Conservation (phyloP, 1,139 yeast species). For the Geotrichum bryndzae region DNA sequence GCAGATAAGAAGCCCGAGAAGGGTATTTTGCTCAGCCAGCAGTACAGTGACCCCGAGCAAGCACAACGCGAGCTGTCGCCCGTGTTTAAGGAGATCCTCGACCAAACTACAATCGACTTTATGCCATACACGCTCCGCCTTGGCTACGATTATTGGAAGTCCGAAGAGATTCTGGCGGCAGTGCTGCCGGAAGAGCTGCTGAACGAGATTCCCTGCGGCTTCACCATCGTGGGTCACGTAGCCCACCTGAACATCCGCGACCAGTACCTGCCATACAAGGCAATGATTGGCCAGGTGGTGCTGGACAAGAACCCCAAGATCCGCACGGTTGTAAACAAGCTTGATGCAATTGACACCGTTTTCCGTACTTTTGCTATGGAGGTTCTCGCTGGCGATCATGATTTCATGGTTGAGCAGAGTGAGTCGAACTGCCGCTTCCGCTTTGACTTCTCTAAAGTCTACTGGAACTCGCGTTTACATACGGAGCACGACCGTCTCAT, state of each 20-base stretch:
- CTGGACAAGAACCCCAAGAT: slow-evolving; percentile 78
- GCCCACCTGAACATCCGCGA: slow-evolving; percentile 87
- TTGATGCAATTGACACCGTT: slow-evolving; percentile 77
- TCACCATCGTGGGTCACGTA: slow-evolving; percentile 90
- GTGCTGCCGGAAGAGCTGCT: slow-evolving; percentile 66
- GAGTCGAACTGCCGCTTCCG: slow-evolving; percentile 82
- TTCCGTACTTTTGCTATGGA: slow-evolving; percentile 94
- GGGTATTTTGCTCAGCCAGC: slow-evolving; percentile 60
- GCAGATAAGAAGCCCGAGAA: slow-evolving; percentile 35
- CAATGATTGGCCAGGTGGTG: slow-evolving; percentile 81
- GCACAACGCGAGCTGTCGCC: slow-evolving; percentile 40
- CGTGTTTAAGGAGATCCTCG: slow-evolving; percentile 43
- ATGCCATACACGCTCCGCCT: slow-evolving; percentile 52
- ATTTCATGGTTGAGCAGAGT: slow-evolving; percentile 74
- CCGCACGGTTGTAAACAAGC: slow-evolving; percentile 89
- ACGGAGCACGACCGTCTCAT: slow-evolving; percentile 89
- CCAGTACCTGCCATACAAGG: slow-evolving; percentile 77
- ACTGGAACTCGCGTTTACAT: slow-evolving; percentile 94
- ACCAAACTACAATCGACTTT: slow-evolving; percentile 44
- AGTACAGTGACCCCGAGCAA: slow-evolving; percentile 39
- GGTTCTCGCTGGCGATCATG: slow-evolving; percentile 70
- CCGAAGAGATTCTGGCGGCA: slow-evolving; percentile 79
- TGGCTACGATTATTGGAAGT: slow-evolving; percentile 76
- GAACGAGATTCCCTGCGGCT: slow-evolving; percentile 81
- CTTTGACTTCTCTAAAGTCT: slow-evolving; percentile 88